Evolutionary conservation across 352 stramenopile species (phyloP).

Genomic region (Phytopythium montanum): DNA sequence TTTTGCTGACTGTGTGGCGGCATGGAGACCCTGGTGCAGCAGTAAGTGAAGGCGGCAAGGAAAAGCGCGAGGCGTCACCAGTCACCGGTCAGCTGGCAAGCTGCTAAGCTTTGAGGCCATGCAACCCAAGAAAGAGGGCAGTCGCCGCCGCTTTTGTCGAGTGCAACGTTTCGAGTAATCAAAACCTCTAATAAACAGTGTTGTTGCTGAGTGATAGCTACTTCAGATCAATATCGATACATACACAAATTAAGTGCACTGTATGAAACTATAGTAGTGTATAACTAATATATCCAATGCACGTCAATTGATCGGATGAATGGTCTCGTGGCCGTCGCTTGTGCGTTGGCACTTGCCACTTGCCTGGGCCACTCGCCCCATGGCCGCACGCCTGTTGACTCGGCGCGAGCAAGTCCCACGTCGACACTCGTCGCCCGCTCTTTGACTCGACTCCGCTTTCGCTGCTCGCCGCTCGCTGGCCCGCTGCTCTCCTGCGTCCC

Average conservation of each 20-base stretch:
- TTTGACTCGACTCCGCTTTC: no score
- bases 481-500: background rate
- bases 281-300: background rate
- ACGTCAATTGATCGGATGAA: background rate
- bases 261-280: background rate
- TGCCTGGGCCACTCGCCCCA: background rate
- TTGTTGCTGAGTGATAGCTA: background rate
- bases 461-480: background rate
- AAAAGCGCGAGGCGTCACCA: background rate
- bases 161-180: background rate
- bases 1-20: background rate
- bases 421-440: background rate
- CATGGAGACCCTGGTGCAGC: background rate
- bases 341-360: background rate
- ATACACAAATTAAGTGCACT: background rate
- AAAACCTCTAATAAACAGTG: no score
- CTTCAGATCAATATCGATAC: background rate
- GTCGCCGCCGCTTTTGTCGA: background rate
- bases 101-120: background rate
- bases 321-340: background rate
- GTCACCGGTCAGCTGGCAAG: background rate
- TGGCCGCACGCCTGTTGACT: background rate
- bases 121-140: conserved; percentile 1
- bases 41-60: background rate
- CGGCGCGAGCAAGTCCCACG: background rate